phyloP scores from a whole-genome alignment of 768 basidiomycete species.

The Aureoboletus auriporus region DNA sequence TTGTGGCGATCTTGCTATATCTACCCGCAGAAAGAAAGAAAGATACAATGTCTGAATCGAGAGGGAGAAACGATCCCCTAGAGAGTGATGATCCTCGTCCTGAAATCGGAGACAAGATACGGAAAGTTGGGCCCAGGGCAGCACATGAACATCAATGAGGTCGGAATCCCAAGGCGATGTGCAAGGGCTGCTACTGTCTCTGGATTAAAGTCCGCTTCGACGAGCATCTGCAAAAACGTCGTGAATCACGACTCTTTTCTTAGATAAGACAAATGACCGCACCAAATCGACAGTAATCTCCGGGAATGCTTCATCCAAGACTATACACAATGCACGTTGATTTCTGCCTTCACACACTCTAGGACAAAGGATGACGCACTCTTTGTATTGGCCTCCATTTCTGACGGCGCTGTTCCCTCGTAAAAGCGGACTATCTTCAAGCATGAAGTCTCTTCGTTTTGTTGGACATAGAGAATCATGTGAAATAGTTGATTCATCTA shows the following conservation, averaged over 20 bases:
- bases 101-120: conserved; percentile 45
- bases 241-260: background rate
- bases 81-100: conserved; percentile 44
- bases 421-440: conserved; percentile 68
- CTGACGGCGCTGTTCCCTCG: conserved; percentile 57
- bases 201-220: conserved; percentile 43
- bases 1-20: no score
- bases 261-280: conserved; percentile 5
- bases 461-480: conserved; percentile 60
- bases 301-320: conserved; percentile 62
- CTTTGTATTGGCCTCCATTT: conserved; percentile 69
- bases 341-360: background rate
- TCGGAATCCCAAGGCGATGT: conserved; percentile 44
- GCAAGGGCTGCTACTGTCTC: conserved; percentile 46
- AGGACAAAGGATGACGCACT: conserved; percentile 32
- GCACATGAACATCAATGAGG: conserved; percentile 59
- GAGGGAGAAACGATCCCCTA: background rate
- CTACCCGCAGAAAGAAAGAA: background rate
- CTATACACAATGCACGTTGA: conserved; percentile 21
- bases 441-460: conserved; percentile 67
- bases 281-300: conserved; percentile 62
- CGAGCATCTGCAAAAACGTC: conserved; percentile 36
- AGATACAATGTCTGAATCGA: background rate
- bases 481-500: conserved; percentile 66
- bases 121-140: conserved; percentile 48